A percentile compares a stretch with the other conserved stretches of the same genome.
Conservation (phyloP, 1,284 basidiomycete species). For the Microstroma glucosiphilum region DNA sequence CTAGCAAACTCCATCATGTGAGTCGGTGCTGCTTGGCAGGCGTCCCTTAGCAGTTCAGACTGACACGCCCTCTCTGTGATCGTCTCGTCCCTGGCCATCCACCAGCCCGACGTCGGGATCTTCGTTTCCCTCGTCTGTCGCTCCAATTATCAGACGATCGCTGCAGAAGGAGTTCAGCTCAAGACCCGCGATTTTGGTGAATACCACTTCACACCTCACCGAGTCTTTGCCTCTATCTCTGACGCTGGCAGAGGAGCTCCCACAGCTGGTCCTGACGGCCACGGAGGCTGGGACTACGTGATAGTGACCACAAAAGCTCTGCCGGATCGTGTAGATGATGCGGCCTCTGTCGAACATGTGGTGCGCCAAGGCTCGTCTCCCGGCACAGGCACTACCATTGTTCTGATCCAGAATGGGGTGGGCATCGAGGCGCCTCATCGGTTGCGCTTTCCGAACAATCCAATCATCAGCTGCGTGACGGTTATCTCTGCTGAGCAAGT, state of each 20-base stretch:
- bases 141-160: constrained; percentile 53
- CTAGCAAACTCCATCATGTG: constrained; percentile 32
- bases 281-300: constrained; percentile 51
- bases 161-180: constrained; percentile 47
- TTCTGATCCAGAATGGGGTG: constrained; percentile 55
- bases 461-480: constrained; percentile 53
- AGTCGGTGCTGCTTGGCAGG: not conserved
- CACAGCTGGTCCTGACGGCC: not conserved
- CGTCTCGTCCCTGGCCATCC: not conserved
- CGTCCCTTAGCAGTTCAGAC: not conserved
- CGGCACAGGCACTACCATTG: constrained; percentile 35
- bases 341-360: constrained; percentile 44
- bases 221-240: constrained; percentile 48
- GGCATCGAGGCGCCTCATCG: constrained; percentile 53
- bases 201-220: constrained; percentile 51
- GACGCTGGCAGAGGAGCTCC: constrained; percentile 13
- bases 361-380: constrained; percentile 22
- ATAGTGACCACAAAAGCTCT: constrained; percentile 54
- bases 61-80: not conserved
- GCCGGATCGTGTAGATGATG: constrained; percentile 52
- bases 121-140: constrained; percentile 53
- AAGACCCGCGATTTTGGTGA: constrained; percentile 52
- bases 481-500: constrained; percentile 53
- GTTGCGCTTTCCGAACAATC: constrained; percentile 43
- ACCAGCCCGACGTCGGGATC: constrained; percentile 17